Evolutionary conservation across 768 basidiomycete species (phyloP).

Genomic region (Omphalotus guepiniiformis): DNA sequence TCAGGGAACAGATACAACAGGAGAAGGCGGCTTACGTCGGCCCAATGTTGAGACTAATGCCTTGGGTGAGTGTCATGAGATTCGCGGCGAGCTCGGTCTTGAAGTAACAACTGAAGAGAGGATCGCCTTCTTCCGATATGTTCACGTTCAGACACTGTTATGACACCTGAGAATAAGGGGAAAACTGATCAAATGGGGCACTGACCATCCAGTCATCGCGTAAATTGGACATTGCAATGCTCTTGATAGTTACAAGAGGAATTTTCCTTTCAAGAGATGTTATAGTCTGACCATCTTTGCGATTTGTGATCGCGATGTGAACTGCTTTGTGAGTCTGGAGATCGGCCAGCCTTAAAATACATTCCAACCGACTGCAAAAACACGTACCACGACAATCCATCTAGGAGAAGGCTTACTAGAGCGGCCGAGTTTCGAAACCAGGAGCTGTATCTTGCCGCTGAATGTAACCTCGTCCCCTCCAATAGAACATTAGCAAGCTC

Average conservation of each 20-base stretch:
- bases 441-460: conserved; percentile 73
- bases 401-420: conserved; percentile 92
- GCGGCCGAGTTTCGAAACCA: conserved; percentile 80
- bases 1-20: conserved; percentile 1
- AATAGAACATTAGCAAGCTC: not conserved
- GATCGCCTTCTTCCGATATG: conserved; percentile 89
- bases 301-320: conserved; percentile 62
- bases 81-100: conserved; percentile 92
- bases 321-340: conserved; percentile 80
- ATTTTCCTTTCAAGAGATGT: conserved; percentile 82
- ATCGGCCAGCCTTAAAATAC: not conserved
- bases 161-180: conserved; percentile 3
- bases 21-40: conserved; percentile 59
- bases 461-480: conserved; percentile 77
- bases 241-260: conserved; percentile 81
- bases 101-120: conserved; percentile 85
- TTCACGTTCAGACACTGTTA: conserved; percentile 71
- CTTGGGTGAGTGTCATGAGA: conserved; percentile 77
- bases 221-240: conserved; percentile 81
- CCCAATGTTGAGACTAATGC: conserved; percentile 65
- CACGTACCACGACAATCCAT: conserved; percentile 80
- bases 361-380: not conserved
- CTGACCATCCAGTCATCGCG: conserved; percentile 94
- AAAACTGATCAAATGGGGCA: not conserved
- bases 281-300: conserved; percentile 56